Conservation (phyloP, 2,329 filamentous ascomycete species). For the Colletotrichum sidae region DNA sequence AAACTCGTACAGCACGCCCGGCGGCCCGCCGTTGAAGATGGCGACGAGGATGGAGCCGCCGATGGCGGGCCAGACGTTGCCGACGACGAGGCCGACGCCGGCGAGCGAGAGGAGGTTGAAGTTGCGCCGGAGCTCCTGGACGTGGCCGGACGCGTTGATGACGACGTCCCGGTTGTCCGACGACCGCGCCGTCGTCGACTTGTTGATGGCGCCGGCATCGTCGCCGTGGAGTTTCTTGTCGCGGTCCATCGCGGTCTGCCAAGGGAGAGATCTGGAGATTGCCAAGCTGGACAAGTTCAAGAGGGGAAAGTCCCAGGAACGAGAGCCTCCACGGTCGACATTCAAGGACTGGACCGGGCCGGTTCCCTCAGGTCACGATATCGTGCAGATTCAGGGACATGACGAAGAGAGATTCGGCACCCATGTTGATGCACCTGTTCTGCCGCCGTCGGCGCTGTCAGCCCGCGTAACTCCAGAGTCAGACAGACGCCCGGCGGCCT, state of each 20-base stretch:
- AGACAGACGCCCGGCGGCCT: conserved; percentile 1
- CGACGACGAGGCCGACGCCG: conserved; percentile 54
- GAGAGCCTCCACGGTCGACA: conserved; percentile 2
- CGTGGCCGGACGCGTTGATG: conserved; percentile 55
- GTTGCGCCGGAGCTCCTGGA: conserved; percentile 52
- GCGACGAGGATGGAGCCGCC: conserved; percentile 60
- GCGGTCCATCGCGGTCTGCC: conserved; percentile 17
- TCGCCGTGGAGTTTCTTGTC: conserved; percentile 5
- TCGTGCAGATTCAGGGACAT: background rate
- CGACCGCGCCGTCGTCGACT: conserved; percentile 7
- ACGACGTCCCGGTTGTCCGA: conserved; percentile 24
- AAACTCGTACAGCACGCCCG: conserved; percentile 73
- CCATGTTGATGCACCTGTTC: background rate
- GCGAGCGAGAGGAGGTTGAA: conserved; percentile 56
- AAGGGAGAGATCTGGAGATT: background rate
- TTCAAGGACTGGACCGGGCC: conserved; percentile 14
- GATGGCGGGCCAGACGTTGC: conserved; percentile 57
- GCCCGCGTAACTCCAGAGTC: conserved; percentile 2
- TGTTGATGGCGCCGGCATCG: conserved; percentile 2
- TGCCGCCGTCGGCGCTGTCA: background rate
- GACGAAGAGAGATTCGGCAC: background rate
- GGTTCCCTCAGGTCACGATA: conserved; percentile 2
- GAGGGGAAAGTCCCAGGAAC: background rate
- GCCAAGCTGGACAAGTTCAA: background rate
- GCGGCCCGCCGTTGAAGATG: conserved; percentile 71